phyloP scores from a whole-genome alignment of 352 stramenopile species.

The Phytophthora sp. region DNA sequence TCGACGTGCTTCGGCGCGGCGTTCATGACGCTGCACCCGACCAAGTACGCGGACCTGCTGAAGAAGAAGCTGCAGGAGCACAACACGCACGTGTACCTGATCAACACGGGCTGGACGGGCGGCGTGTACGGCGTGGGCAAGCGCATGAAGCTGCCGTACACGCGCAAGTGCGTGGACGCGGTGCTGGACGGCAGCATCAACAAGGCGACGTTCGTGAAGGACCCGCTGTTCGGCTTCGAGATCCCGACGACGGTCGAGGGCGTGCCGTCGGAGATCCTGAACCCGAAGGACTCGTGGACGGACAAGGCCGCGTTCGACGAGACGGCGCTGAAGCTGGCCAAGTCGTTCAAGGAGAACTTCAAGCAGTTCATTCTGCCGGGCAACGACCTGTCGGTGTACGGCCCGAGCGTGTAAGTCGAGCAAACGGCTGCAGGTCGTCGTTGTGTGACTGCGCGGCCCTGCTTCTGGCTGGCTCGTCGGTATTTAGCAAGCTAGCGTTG shows the following conservation, averaged over 20 bases:
- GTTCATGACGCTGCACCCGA: too few relatives aligned
- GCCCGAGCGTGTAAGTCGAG: constrained; percentile 50
- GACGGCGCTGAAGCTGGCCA: constrained; percentile 76
- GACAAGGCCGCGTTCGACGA: constrained; percentile 84
- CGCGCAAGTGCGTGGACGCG: constrained; percentile 78
- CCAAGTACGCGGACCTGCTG: too few relatives aligned
- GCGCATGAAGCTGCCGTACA: constrained; percentile 95
- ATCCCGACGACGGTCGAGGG: constrained; percentile 67
- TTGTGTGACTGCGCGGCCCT: too few relatives aligned
- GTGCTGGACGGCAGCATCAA: constrained; percentile 78
- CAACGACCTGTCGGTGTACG: constrained; percentile 76
- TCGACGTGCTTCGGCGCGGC: too few relatives aligned
- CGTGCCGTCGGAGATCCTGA: constrained; percentile 78
- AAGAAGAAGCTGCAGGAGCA: constrained; percentile 96
- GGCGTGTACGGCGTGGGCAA: constrained; percentile 95
- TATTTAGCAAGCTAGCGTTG: constrained; percentile 4
- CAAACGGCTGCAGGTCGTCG: neutral
- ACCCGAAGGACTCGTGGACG: constrained; percentile 75
- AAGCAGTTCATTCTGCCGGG: constrained; percentile 83
- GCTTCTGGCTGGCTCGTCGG: too few relatives aligned
- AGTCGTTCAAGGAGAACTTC: constrained; percentile 85
- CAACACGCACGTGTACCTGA: constrained; percentile 94
- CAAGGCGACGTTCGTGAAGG: constrained; percentile 65
- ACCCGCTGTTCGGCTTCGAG: constrained; percentile 77
- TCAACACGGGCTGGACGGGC: constrained; percentile 98